Base-by-base conservation (phyloP, 768 basidiomycete species). In the Tulasnella sp. region DNA sequence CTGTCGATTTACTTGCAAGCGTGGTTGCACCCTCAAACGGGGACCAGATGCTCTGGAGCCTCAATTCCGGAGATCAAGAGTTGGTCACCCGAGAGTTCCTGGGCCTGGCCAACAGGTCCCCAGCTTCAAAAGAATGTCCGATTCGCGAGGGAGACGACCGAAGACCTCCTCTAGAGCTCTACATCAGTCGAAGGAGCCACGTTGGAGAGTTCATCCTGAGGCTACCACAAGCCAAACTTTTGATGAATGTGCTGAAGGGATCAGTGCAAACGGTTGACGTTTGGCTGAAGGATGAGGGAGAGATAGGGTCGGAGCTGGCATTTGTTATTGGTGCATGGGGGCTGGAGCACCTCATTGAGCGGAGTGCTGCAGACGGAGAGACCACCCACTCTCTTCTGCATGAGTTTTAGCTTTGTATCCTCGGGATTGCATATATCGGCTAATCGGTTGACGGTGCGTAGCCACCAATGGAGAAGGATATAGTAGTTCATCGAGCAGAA, bases 121-220 rank as follows among this genome's bases (percentile, higher is more conserved):
- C 60, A 16, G n/a, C 60, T 11, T 34, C 60, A n/a, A n/a, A 64
- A 7, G n/a, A 64, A 34, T 6, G 34, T n/a, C 60, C 60, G 16
- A 20, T n/a, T 34, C n/a, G 3, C 60, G 31, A 9, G 9, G 31
- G 34, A 31, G n/a, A 64, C 60, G n/a, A 64, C 16, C n/a, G 31
- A 28, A n/a, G 60, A n/a, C 60, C 60, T 34, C 60, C 60, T 28
- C n/a, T 64, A 24, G 60, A 64, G 0, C 60, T 64, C 60, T 64
- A 64, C 60, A 64, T 64, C 60, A 64, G 60, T 14, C 60, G 60
- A 64, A 64, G 60, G 16, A 64, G 28, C n/a, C 60, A 64, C n/a
- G n/a, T 64, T 28, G 24, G n/a, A 64, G 22, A 64, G 12, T 64
- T 64, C 60, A 64, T 64, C 28, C 60, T 28, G 31, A 28, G 4